Percentiles rank a stretch among this genome's conserved stretches.
Conservation (phyloP, 2,329 filamentous ascomycete species). For the Dendrostoma leiphaemia region DNA sequence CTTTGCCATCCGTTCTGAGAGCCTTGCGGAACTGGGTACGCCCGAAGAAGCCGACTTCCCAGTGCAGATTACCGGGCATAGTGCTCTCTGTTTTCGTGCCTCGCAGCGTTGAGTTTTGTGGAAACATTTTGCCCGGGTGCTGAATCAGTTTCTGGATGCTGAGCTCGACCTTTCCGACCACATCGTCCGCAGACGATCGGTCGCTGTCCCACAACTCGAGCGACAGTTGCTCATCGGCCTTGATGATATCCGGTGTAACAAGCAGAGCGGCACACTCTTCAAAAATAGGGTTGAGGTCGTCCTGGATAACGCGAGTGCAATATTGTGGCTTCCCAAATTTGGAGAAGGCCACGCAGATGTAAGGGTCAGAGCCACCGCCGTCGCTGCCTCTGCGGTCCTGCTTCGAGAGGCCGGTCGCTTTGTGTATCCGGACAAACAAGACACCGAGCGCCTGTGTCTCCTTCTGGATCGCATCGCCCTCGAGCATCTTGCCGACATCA, state of each 20-base stretch:
- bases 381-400: conserved; percentile 80
- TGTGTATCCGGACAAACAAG: conserved; percentile 90
- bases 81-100: conserved; percentile 80
- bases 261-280: conserved; percentile 83
- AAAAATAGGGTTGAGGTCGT: conserved; percentile 90
- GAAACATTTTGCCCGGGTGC: conserved; percentile 89
- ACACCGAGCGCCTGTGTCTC: conserved; percentile 82
- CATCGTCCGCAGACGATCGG: conserved; percentile 85
- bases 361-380: conserved; percentile 88
- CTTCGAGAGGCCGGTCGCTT: conserved; percentile 83
- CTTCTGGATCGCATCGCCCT: conserved; percentile 89
- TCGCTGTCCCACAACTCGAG: conserved; percentile 97
- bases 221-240: conserved; percentile 88
- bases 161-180: conserved; percentile 91
- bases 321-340: conserved; percentile 98
- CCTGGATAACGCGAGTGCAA: conserved; percentile 92
- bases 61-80: conserved; percentile 92
- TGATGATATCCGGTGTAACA: conserved; percentile 86
- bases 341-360: conserved; percentile 91
- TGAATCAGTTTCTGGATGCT: conserved; percentile 95
- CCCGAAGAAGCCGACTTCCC: conserved; percentile 94
- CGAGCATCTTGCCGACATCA: conserved; percentile 85
- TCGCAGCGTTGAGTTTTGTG: conserved; percentile 77
- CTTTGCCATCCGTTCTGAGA: conserved; percentile 82
- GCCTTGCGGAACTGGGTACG: conserved; percentile 86